Evolutionary conservation across 306 rosid species (phyloP).

Genomic region (Sesbania bispinosa): DNA sequence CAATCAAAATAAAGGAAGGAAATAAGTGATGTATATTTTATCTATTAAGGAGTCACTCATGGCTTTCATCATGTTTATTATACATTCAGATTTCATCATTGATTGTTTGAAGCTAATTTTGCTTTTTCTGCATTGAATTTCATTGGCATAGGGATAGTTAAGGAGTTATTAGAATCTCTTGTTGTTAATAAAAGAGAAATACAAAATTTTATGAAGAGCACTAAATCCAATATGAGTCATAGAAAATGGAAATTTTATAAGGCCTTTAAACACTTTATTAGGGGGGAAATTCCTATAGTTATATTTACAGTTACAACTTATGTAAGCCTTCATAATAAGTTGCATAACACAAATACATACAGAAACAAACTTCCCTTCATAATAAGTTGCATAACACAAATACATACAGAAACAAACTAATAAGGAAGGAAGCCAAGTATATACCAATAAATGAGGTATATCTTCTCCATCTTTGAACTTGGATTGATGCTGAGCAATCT

Average conservation of each 20-base stretch:
- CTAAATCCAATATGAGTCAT: slow-evolving; percentile 83
- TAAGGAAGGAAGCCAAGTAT: background rate
- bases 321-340: background rate
- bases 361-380: no score
- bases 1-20: background rate
- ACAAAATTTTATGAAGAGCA: no score
- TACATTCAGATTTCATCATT: no score
- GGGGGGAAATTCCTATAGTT: background rate
- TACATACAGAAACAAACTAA: background rate
- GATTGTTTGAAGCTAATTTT: no score
- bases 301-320: background rate
- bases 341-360: background rate
- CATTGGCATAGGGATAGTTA: no score
- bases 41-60: no score
- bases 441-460: slow-evolving; percentile 81
- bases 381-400: no score
- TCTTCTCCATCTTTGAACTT: slow-evolving; percentile 61
- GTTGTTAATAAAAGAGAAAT: no score
- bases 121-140: no score
- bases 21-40: no score
- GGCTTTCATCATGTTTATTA: no score
- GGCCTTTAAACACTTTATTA: background rate
- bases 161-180: no score
- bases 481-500: slow-evolving; percentile 63
- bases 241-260: slow-evolving; percentile 12